Evolutionary conservation across 106 monocot species (phyloP).

Genomic region (Acorus gramineus): DNA sequence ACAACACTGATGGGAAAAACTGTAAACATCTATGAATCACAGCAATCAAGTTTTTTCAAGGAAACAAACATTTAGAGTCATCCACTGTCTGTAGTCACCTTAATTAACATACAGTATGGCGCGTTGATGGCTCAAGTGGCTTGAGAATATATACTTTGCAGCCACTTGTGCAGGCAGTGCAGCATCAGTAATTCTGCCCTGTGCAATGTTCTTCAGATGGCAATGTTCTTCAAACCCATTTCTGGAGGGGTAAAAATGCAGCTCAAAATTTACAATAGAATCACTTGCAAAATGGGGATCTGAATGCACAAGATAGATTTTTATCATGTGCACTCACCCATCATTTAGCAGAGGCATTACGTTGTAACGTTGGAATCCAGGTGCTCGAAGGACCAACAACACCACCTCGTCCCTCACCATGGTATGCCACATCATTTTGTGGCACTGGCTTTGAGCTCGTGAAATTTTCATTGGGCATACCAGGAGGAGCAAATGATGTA

Average conservation of each 20-base stretch:
- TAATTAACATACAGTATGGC: conserved; percentile 19
- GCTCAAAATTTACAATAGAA: not conserved
- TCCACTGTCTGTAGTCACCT: conserved; percentile 29
- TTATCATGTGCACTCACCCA: conserved; percentile 12
- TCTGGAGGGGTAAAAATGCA: not conserved
- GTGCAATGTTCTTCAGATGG: not conserved
- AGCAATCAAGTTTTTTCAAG: conserved; percentile 5
- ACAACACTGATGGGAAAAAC: conserved; percentile 11
- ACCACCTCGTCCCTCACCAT: conserved; percentile 20
- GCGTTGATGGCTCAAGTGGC: not conserved
- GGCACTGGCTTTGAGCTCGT: conserved; percentile 23
- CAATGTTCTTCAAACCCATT: not conserved
- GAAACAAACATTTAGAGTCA: conserved; percentile 13
- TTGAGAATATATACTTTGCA: conserved; percentile 4
- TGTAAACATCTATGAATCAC: conserved; percentile 10
- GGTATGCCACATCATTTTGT: conserved; percentile 24
- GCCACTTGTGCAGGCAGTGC: not conserved
- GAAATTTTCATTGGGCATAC: conserved; percentile 21
- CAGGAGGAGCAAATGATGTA: conserved; percentile 31
- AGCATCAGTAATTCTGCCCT: not conserved
- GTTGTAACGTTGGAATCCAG: conserved; percentile 49
- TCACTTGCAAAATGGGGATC: not conserved
- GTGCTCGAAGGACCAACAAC: conserved; percentile 34
- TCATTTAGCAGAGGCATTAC: conserved; percentile 61
- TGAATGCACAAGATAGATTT: not conserved